phyloP scores from a whole-genome alignment of 345 rosid genomes.

The Populus alba region DNA sequence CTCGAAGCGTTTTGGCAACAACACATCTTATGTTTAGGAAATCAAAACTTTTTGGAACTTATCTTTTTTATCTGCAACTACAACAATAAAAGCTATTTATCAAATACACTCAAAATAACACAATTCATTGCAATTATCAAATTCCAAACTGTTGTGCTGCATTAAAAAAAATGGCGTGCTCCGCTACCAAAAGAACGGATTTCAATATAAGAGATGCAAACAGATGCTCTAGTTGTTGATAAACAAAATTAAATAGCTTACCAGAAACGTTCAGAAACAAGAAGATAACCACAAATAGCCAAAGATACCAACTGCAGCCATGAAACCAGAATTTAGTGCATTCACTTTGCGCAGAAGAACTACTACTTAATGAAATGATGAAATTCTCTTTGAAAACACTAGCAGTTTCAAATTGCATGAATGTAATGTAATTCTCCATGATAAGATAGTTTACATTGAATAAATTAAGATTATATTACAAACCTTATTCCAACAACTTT shows the following conservation, averaged over 20 bases:
- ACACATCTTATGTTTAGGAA: no score
- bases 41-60: no score
- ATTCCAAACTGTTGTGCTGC: neutral
- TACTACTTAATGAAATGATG: neutral
- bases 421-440: neutral
- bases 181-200: neutral
- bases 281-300: conserved; percentile 85
- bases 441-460: neutral
- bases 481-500: conserved; percentile 92
- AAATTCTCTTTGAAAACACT: neutral
- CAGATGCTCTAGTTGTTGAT: neutral
- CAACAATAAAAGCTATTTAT: no score
- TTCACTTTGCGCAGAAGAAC: neutral
- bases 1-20: no score
- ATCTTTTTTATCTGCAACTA: no score
- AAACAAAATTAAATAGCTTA: conserved; percentile 26
- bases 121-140: neutral
- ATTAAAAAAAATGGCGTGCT: neutral
- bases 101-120: neutral
- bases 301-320: conserved; percentile 89
- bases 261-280: conserved; percentile 79
- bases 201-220: neutral
- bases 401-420: neutral
- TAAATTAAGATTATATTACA: neutral
- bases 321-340: neutral